A percentile compares a stretch with the other conserved stretches of the same genome.
These are phyloP conservation scores for Globisporangium alternatum DNA, from an alignment of 352 stramenopile genomes.

Conservation along the genomic window DNA sequence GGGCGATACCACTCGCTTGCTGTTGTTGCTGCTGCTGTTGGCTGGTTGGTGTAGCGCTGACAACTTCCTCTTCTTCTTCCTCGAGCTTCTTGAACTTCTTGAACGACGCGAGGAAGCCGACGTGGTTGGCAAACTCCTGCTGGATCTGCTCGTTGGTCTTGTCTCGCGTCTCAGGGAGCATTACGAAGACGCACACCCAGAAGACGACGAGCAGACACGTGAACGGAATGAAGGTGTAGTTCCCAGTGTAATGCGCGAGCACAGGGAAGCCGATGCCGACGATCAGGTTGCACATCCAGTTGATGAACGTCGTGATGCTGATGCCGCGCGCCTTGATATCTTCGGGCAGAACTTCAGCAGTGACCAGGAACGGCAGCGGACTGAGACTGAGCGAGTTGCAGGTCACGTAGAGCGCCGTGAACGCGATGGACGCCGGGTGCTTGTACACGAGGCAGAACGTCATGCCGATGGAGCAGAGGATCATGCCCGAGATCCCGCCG, in stretches of 20 bases:
- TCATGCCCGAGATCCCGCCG: constrained; percentile 32
- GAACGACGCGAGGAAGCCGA: constrained; percentile 26
- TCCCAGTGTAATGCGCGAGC: constrained; percentile 25
- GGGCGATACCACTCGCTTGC: background rate
- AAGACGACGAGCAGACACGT: constrained; percentile 28
- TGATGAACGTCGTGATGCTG: constrained; percentile 36
- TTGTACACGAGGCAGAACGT: constrained; percentile 31
- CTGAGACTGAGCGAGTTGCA: constrained; percentile 42
- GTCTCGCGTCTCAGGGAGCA: constrained; percentile 36
- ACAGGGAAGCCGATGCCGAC: constrained; percentile 33
- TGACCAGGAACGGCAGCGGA: constrained; percentile 35
- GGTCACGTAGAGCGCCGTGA: constrained; percentile 31
- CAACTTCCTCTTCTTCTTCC: constrained; percentile 9
- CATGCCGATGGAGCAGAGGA: constrained; percentile 31
- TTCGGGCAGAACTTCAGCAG: constrained; percentile 38
- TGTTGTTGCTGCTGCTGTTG: background rate
- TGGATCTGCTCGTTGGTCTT: constrained; percentile 46
- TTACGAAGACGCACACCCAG: constrained; percentile 33
- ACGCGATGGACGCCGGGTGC: constrained; percentile 20
- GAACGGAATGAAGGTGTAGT: constrained; percentile 42
- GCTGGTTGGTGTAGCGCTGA: background rate
- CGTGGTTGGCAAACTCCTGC: constrained; percentile 27
- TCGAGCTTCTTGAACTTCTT: constrained; percentile 30
- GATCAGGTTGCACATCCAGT: constrained; percentile 37
- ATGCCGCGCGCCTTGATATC: constrained; percentile 35